These are phyloP conservation scores for Bruguiera hainesii DNA, from an alignment of 441 rosid genomes.

Conservation along the genomic window DNA sequence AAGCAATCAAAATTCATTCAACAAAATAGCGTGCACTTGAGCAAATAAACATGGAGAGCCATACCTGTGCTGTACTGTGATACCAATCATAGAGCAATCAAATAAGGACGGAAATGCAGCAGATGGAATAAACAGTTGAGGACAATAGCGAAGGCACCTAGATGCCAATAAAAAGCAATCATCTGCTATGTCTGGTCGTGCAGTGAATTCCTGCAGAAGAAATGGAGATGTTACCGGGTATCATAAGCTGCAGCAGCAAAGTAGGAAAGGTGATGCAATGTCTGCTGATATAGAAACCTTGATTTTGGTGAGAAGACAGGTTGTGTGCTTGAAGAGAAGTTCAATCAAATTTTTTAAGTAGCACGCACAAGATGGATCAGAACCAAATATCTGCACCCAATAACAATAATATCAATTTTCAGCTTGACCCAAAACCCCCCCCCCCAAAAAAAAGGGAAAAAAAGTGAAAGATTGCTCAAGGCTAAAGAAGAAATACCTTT, in stretches of 20 bases:
- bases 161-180: constrained; percentile 97
- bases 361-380: constrained; percentile 85
- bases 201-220: constrained; percentile 76
- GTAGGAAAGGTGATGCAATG: constrained; percentile 7
- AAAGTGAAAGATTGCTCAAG: constrained; percentile 1
- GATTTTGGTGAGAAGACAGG: constrained; percentile 78
- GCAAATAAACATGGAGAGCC: constrained; percentile 1
- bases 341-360: constrained; percentile 89
- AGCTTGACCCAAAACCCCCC: background rate
- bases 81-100: constrained; percentile 83
- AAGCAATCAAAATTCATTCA: background rate
- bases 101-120: constrained; percentile 75
- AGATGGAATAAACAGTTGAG: constrained; percentile 82
- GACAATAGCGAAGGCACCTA: constrained; percentile 96
- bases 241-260: constrained; percentile 2
- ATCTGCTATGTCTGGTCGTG: constrained; percentile 94
- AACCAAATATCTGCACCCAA: constrained; percentile 82
- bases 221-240: constrained; percentile 19
- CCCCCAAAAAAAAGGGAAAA: background rate
- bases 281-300: constrained; percentile 40
- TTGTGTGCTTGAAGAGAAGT: constrained; percentile 78
- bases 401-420: constrained; percentile 20
- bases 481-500: constrained; percentile 46
- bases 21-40: background rate
- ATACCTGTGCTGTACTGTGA: constrained; percentile 95